phyloP scores from a whole-genome alignment of 345 rosid genomes.

The Laguncularia racemosa region DNA sequence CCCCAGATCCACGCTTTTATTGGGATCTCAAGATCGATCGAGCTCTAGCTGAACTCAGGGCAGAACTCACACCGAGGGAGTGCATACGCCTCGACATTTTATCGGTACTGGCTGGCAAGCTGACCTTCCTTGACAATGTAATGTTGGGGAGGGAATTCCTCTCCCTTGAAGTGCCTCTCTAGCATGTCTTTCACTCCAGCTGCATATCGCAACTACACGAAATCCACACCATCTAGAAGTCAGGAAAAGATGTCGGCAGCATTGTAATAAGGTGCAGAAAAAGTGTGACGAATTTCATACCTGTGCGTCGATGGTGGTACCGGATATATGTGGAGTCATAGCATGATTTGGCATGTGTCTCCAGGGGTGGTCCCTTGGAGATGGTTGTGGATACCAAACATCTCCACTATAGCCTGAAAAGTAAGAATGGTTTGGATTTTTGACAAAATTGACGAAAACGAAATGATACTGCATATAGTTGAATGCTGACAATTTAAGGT shows the following conservation, averaged over 20 bases:
- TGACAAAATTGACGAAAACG: no score
- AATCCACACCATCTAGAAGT: not conserved
- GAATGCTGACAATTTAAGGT: no score
- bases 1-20: no score
- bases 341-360: constrained; percentile 98
- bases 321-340: constrained; percentile 97
- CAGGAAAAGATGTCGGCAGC: not conserved
- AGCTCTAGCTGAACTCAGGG: not conserved
- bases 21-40: no score
- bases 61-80: not conserved
- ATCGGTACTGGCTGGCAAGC: constrained; percentile 78
- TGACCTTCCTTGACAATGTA: constrained; percentile 84
- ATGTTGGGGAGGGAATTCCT: constrained; percentile 67
- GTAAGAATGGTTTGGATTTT: not conserved
- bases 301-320: constrained; percentile 95
- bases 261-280: not conserved
- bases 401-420: constrained; percentile 84
- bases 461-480: no score
- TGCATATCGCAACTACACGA: constrained; percentile 69
- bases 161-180: constrained; percentile 82
- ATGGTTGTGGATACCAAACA: constrained; percentile 93
- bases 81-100: constrained; percentile 5
- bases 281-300: constrained; percentile 18
- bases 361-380: constrained; percentile 98
- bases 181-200: constrained; percentile 93